Conservation (phyloP, 1,139 yeast species). For the Geotrichum reessii region DNA sequence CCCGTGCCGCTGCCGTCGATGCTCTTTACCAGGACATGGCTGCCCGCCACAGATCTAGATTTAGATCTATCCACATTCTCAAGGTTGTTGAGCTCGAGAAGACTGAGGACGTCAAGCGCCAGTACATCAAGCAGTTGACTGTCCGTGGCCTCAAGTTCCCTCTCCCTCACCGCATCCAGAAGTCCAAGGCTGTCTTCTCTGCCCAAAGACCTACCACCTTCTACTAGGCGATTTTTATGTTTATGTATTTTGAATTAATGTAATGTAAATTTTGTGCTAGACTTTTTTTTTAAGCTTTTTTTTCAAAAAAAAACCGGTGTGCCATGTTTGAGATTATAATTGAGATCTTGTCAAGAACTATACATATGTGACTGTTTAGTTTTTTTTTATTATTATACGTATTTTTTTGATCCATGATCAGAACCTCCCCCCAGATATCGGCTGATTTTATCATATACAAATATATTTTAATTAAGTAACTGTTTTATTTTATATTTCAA, state of each 20-base stretch:
- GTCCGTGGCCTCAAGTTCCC: conserved; percentile 98
- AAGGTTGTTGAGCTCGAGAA: conserved; percentile 98
- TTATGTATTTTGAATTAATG: conserved; percentile 14
- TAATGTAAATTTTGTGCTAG: conserved; percentile 19
- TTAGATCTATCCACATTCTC: conserved; percentile 91
- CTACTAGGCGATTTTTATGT: conserved; percentile 50
- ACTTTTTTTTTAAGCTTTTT: not conserved
- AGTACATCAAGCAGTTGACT: conserved; percentile 96
- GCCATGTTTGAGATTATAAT: too few relatives aligned
- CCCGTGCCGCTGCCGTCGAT: conserved; percentile 99
- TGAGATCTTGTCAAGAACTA: too few relatives aligned
- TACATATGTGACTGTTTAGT: too few relatives aligned
- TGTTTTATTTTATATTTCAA: too few relatives aligned
- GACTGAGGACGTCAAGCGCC: conserved; percentile 98
- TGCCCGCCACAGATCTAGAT: conserved; percentile 99
- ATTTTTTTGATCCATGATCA: too few relatives aligned
- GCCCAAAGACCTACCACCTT: conserved; percentile 94
- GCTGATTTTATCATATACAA: not conserved
- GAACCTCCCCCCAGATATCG: too few relatives aligned
- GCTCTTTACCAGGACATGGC: conserved; percentile 99
- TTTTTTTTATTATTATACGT: too few relatives aligned
- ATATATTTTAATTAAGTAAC: too few relatives aligned
- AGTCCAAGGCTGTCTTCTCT: conserved; percentile 81
- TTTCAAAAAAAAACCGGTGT: too few relatives aligned
- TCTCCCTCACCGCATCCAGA: conserved; percentile 98